These are phyloP conservation scores for Suhomyces atakaporum DNA, from an alignment of 1,139 yeast species.

Conservation along the genomic window DNA sequence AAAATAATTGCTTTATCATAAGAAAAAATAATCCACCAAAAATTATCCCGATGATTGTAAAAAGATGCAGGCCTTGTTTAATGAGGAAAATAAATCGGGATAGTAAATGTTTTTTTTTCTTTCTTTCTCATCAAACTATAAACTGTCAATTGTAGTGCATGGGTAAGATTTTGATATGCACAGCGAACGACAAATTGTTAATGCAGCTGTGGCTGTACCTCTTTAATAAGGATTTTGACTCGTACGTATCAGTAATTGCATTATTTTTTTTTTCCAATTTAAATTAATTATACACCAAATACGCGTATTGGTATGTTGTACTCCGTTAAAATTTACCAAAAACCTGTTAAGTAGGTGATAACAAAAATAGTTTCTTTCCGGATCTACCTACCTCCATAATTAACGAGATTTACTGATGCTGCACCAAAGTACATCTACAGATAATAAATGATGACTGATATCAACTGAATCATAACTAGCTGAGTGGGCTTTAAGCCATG, in stretches of 20 bases:
- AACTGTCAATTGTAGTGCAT: conserved; percentile 10
- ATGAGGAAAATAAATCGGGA: background rate
- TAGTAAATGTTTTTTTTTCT: background rate
- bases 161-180: conserved; percentile 1
- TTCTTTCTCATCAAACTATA: too few relatives aligned
- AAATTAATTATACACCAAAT: too few relatives aligned
- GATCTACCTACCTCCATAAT: background rate
- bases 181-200: conserved; percentile 1
- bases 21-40: too few relatives aligned
- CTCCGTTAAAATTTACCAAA: background rate
- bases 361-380: background rate
- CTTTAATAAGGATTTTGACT: background rate
- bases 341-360: background rate
- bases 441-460: too few relatives aligned
- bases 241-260: background rate
- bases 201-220: conserved; percentile 1
- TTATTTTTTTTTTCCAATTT: too few relatives aligned
- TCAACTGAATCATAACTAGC: too few relatives aligned
- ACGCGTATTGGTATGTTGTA: background rate
- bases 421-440: too few relatives aligned
- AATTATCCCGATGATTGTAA: background rate
- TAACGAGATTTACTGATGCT: background rate
- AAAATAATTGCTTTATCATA: too few relatives aligned
- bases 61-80: too few relatives aligned
- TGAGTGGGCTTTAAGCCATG: too few relatives aligned